phyloP scores from a whole-genome alignment of 2,329 filamentous ascomycete genomes.

The Alternaria arbusti region DNA sequence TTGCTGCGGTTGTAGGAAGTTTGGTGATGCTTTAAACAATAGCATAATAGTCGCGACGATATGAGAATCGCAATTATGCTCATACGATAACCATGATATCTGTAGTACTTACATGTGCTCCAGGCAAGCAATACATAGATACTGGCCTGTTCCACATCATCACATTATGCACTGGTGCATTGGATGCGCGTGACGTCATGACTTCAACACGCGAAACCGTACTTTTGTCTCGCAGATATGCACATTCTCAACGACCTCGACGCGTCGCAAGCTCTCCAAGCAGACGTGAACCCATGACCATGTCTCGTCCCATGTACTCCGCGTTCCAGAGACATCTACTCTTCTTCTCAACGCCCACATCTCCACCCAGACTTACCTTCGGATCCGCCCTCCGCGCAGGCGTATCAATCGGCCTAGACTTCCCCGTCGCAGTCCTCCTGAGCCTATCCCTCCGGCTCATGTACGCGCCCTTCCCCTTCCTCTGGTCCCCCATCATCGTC shows the following conservation, averaged over 20 bases:
- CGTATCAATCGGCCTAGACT: slow-evolving; percentile 25
- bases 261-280: background rate
- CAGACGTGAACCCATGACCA: rapidly evolving
- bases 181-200: slow-evolving; percentile 7
- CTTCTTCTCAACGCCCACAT: slow-evolving; percentile 31
- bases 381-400: slow-evolving; percentile 23
- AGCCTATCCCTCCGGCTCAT: slow-evolving; percentile 26
- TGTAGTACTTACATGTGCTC: background rate
- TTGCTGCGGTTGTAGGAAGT: slow-evolving; percentile 15
- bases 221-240: background rate
- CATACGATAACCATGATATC: background rate
- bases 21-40: slow-evolving; percentile 13
- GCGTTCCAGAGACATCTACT: slow-evolving; percentile 29
- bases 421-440: slow-evolving; percentile 26
- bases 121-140: background rate
- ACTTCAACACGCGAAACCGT: background rate
- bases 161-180: background rate
- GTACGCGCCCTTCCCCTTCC: slow-evolving; percentile 24
- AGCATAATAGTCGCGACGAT: background rate
- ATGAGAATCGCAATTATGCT: background rate
- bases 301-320: slow-evolving; percentile 23
- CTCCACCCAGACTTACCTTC: slow-evolving; percentile 26
- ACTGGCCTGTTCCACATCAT: background rate
- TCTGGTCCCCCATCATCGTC: slow-evolving; percentile 23
- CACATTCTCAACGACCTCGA: background rate